phyloP scores from a whole-genome alignment of 345 rosid genomes.

The Corchorus capsularis region DNA sequence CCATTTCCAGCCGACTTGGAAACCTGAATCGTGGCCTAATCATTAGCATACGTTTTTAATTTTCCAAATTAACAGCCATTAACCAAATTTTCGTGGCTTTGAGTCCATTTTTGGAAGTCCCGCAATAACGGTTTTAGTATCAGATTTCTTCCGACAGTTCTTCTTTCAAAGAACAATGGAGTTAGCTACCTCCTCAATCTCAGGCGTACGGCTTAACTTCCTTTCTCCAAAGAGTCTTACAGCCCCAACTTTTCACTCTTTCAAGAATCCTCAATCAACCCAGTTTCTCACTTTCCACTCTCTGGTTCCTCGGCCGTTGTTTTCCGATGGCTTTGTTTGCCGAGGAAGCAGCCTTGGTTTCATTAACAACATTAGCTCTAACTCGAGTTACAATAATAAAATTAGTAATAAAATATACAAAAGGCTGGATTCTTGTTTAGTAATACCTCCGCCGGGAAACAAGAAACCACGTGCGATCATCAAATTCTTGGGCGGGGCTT shows the following conservation, averaged over 20 bases:
- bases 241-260: neutral
- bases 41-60: neutral
- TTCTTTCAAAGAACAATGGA: slow-evolving; percentile 6
- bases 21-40: slow-evolving; percentile 17
- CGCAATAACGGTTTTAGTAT: neutral
- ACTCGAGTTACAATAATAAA: slow-evolving; percentile 4
- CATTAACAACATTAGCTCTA: neutral
- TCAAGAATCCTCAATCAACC: neutral
- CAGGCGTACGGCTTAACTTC: neutral
- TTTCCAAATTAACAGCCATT: neutral
- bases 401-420: slow-evolving; percentile 38
- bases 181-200: slow-evolving; percentile 20
- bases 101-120: neutral
- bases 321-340: slow-evolving; percentile 40
- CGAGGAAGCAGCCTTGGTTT: slow-evolving; percentile 23
- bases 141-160: neutral
- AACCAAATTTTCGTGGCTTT: neutral
- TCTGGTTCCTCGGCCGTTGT: neutral
- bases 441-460: slow-evolving; percentile 57
- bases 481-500: slow-evolving; percentile 89
- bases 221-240: slow-evolving; percentile 2
- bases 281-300: neutral
- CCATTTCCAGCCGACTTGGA: neutral
- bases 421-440: slow-evolving; percentile 63
- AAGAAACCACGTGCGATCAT: slow-evolving; percentile 68